Evolutionary conservation across 75 land plant species (phyloP), one percentile per base, ranked within the genome.

Genomic region (Picea glauca): DNA sequence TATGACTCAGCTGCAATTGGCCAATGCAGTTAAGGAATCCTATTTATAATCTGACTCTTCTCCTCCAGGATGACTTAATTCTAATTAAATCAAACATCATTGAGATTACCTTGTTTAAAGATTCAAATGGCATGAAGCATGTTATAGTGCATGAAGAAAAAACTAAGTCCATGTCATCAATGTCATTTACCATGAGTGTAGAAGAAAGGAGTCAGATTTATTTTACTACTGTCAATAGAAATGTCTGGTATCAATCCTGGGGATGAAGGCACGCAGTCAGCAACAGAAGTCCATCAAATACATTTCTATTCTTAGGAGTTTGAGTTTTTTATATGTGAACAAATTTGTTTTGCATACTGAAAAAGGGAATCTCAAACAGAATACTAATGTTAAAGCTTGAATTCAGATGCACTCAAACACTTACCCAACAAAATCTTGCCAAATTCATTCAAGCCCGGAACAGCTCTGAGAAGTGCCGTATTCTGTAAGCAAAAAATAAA

Each of bases 371-470:
- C 63, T 78, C n/a, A 58, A 50, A 50, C 38, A n/a, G 8, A 32
- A 78, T 23, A 61, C 12, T 33, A 66, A 78, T 5, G 3, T 72
- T 18, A n/a, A 13, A 17, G 14, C 7, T 32, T 78, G 17, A 32
- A 78, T 60, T 38, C 30, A 79, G 56, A 72, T 60, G 40, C 33
- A 77, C 60, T 38, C 63, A 58, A 26, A 35, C 60, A n/a, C 66
- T 26, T 82, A 94, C 97, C 97, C 80, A 94, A 64, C 56, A 94
- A 58, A 80, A 87, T 89, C 85, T 87, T 92, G 68, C 94, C 95
- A n/a, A 94, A 33, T 40, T 92, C 97, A 76, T 84, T 84, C 20
- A 94, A 77, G 14, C 97, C 97, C n/a, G 97, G 97, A 78, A 94
- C 89, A 12, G 89, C 87, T 78, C 93, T 86, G 78, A 94, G 77